Evolutionary conservation across 1,284 basidiomycete species (phyloP), one percentile per base, ranked within the genome.

Genomic region (Sanghuangporus baumii): DNA sequence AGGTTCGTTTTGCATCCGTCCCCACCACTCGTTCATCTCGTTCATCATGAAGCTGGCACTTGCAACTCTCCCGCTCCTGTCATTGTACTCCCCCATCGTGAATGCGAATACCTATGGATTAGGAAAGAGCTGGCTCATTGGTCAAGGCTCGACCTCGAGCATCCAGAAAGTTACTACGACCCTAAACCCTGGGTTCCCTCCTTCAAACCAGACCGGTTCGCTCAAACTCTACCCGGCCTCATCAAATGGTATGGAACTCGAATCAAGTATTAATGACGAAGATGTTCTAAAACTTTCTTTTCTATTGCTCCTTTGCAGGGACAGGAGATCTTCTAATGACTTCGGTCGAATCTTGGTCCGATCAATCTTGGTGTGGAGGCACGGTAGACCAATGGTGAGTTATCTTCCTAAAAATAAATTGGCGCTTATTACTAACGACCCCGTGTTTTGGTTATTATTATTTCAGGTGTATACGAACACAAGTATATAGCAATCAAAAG

Each of bases 51-150:
- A 56, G 36, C 48, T 57, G 34, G n/a, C 18, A 12, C 52, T 60
- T 23, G 34, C 26, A 11, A 16, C 9, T 23, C 46, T 56, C 12
- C 18, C 46, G 11, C 18, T 64, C 23, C 8, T 38, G 9, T 36
- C 9, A 41, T 20, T 61, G 26, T 38, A 11, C 20, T 48, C 52
- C 8, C 18, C 46, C 26, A n/a, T 46, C 43, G 63, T 37, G 4
- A 48, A 54, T 14, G 60, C 55, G 26, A 37, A 61, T 48, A 61
- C 56, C 6, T 65, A 61, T 48, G 63, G 63, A 8, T 36, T 61
- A 4, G 63, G 63, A 40, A 65, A 54, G 48, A 65, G 63, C 26
- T 61, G 55, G 59, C 57, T 55, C 51, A 54, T 65, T 8, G 63
- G 63, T 3, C 40, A 59, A 16, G 55, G 51, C 18, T 61, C 63